Conservation (phyloP, 2,329 filamentous ascomycete genomes). For the Lasiodiplodia sp. region DNA sequence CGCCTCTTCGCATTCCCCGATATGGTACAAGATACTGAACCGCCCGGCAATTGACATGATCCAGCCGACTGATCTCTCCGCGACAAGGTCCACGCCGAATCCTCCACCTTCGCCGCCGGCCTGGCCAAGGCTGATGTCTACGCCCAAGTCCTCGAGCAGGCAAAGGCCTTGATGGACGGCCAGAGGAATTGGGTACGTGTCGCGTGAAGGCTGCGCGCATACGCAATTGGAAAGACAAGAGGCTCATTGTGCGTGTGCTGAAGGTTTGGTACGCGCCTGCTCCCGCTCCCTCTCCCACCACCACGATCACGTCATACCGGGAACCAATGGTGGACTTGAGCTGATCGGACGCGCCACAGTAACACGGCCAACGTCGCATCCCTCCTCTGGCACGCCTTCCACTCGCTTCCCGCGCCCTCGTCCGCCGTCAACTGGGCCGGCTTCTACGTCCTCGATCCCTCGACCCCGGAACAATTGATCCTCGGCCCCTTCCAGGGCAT, state of each 20-base stretch:
- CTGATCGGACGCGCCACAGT: constrained; percentile 51
- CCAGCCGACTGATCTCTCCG: constrained; percentile 4
- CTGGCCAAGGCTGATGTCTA: constrained; percentile 77
- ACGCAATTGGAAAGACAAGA: not conserved
- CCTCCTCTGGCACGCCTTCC: constrained; percentile 80
- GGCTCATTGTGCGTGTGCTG: constrained; percentile 8
- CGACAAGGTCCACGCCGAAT: constrained; percentile 75
- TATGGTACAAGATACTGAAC: constrained; percentile 10
- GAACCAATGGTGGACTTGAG: not conserved
- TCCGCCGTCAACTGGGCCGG: constrained; percentile 80
- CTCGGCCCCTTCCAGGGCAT: constrained; percentile 83
- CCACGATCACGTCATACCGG: constrained; percentile 8
- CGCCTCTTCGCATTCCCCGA: not conserved
- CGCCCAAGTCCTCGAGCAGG: constrained; percentile 74
- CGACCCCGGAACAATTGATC: constrained; percentile 63
- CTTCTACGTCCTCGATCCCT: constrained; percentile 73
- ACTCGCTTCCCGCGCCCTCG: constrained; percentile 72
- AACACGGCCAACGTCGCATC: constrained; percentile 80
- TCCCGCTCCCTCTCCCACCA: not conserved
- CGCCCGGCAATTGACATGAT: not conserved
- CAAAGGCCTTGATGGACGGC: constrained; percentile 71
- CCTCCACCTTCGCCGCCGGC: constrained; percentile 73
- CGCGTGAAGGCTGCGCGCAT: not conserved
- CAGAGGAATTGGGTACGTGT: constrained; percentile 79
- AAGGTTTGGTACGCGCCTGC: constrained; percentile 29